Evolutionary conservation across 2,329 filamentous ascomycete species (phyloP), one percentile per base, ranked within the genome.

Genomic region (Trichothecium roseum): DNA sequence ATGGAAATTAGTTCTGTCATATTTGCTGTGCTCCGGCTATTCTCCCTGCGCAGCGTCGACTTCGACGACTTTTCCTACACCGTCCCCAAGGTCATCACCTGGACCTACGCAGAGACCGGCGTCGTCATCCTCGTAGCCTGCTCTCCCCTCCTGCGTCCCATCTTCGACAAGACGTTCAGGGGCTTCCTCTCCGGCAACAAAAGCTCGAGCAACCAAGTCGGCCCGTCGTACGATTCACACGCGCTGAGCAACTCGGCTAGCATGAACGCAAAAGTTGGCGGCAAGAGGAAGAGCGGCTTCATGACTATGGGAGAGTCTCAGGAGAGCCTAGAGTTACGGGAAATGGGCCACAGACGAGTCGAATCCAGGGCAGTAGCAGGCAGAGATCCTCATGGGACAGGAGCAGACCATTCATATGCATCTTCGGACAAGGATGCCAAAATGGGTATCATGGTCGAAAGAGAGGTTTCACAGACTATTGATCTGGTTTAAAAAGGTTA

Each of bases 21-120:
- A 40, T 69, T 45, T 30, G 46, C 44, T 5, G 29, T 41, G n/a
- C 34, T 50, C 8, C 44, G 46, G 3, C 40, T 50, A 2, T 28
- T 41, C 3, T 48, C 46, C 10, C 34, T 50, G 7, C 39, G 40
- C 15, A 27, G 35, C 15, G 32, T 50, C 30, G 38, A 47, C 34
- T 49, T 50, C 18, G 28, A 38, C 18, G 48, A 50, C 30, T 50
- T 49, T 27, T 43, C 45, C 15, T 49, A 44, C 20, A 45, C 45
- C 2, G 43, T 47, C 4, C 39, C 43, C 16, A 24, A 32, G 6
- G 48, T 42, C 14, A 45, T 49, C 34, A 44, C 41, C 4, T 50
- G 48, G 48, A 44, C 46, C 10, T 44, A 42, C 7, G 46, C 48
- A 16, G 48, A 50, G 34, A 38, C 40, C 6, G 46, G 48, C 10